Percentiles rank a stretch among this genome's conserved stretches.
These are phyloP conservation scores for Spironucleus salmonicida DNA, from an alignment of 208 protist species.

Conservation along the genomic window DNA sequence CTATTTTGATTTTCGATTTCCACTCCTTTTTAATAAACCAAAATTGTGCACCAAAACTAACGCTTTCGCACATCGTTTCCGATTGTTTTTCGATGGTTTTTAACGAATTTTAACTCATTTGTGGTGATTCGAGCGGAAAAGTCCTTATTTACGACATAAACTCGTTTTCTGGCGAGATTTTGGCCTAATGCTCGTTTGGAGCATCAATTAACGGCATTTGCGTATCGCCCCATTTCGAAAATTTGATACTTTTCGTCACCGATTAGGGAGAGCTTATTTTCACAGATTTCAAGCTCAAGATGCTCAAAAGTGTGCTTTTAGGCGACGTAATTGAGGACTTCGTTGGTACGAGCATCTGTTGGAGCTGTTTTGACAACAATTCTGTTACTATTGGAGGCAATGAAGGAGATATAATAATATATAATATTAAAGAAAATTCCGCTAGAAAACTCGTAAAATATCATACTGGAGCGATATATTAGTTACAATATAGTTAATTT, in stretches of 20 bases:
- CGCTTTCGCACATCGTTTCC: no score
- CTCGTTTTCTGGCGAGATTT: no score
- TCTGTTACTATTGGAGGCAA: not conserved
- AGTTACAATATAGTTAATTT: not conserved
- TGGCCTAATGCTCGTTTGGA: no score
- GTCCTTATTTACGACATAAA: no score
- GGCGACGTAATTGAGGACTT: no score
- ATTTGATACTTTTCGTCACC: not conserved
- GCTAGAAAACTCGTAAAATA: not conserved
- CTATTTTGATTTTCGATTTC: no score
- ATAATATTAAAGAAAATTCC: not conserved
- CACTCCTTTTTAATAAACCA: no score
- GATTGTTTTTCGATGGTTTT: no score
- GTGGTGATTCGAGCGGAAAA: no score
- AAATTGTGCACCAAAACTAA: no score
- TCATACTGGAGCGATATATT: constrained; percentile 15
- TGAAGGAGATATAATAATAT: not conserved
- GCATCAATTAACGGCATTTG: not conserved
- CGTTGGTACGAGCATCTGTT: not conserved
- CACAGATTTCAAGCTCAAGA: not conserved
- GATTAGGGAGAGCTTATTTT: constrained; percentile 2
- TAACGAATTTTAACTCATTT: no score
- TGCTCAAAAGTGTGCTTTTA: not conserved
- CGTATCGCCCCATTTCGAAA: not conserved
- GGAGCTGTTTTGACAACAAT: not conserved